Percentiles rank a stretch among this genome's conserved stretches.
Conservation (phyloP, 2,329 filamentous ascomycete species). For the Penicillium frequentans region DNA sequence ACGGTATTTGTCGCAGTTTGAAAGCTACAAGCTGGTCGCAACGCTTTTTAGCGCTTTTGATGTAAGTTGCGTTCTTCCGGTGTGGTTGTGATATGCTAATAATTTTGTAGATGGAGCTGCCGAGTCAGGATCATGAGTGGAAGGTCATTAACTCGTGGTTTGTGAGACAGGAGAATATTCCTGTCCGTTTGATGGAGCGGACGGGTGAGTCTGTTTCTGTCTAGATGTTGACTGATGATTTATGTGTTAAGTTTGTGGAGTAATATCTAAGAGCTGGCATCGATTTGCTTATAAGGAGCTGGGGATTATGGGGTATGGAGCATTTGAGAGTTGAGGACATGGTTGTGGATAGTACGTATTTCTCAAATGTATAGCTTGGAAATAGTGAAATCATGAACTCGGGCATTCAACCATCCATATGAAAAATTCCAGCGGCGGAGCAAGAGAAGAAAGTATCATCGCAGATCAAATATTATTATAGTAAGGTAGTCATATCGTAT, state of each 20-base stretch:
- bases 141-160: constrained; percentile 44
- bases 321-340: background rate
- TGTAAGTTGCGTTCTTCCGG: constrained; percentile 24
- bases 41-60: constrained; percentile 45
- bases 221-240: background rate
- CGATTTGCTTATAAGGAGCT: background rate
- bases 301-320: background rate
- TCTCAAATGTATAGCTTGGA: background rate
- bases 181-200: constrained; percentile 9
- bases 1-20: constrained; percentile 15
- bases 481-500: background rate
- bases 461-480: background rate
- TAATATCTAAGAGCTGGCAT: background rate
- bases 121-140: constrained; percentile 39
- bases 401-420: background rate
- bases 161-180: constrained; percentile 32
- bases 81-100: background rate
- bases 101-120: constrained; percentile 33
- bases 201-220: background rate
- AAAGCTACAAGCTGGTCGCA: constrained; percentile 23
- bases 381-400: background rate
- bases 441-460: background rate
- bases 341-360: background rate
- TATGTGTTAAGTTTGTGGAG: background rate
- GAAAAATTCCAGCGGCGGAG: background rate